phyloP scores from a whole-genome alignment of 2,329 filamentous ascomycete species.

The Hypoxylon sp. region DNA sequence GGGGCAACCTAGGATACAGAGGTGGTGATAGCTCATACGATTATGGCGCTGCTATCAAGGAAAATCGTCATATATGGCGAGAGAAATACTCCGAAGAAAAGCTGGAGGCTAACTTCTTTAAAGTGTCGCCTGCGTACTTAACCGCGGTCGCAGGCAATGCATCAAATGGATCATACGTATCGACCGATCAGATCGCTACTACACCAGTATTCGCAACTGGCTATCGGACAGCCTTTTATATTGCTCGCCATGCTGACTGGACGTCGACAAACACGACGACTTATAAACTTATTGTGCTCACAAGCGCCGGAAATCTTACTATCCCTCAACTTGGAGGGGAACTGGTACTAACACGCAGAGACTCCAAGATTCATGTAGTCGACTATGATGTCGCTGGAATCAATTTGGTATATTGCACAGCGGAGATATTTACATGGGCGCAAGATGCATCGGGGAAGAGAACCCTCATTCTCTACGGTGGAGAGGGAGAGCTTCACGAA shows the following conservation, averaged over 20 bases:
- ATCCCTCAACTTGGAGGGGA: slow-evolving; percentile 47
- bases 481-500: slow-evolving; percentile 74
- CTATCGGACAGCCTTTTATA: slow-evolving; percentile 45
- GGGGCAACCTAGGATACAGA: slow-evolving; percentile 82
- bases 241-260: slow-evolving; percentile 46
- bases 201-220: slow-evolving; percentile 44
- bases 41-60: slow-evolving; percentile 73
- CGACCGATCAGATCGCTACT: slow-evolving; percentile 59
- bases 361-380: slow-evolving; percentile 77
- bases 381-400: slow-evolving; percentile 75
- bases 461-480: slow-evolving; percentile 73
- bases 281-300: slow-evolving; percentile 50
- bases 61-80: slow-evolving; percentile 76
- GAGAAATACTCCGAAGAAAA: slow-evolving; percentile 88
- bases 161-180: slow-evolving; percentile 63
- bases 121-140: slow-evolving; percentile 79
- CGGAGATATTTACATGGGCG: slow-evolving; percentile 77
- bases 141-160: slow-evolving; percentile 66
- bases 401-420: slow-evolving; percentile 76
- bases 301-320: slow-evolving; percentile 46
- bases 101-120: slow-evolving; percentile 80
- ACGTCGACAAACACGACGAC: slow-evolving; percentile 40
- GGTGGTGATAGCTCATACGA: slow-evolving; percentile 74
- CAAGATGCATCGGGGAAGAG: slow-evolving; percentile 37
- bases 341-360: slow-evolving; percentile 62